Conservation (phyloP, 2,329 filamentous ascomycete genomes). For the Penicillium decumbens region DNA sequence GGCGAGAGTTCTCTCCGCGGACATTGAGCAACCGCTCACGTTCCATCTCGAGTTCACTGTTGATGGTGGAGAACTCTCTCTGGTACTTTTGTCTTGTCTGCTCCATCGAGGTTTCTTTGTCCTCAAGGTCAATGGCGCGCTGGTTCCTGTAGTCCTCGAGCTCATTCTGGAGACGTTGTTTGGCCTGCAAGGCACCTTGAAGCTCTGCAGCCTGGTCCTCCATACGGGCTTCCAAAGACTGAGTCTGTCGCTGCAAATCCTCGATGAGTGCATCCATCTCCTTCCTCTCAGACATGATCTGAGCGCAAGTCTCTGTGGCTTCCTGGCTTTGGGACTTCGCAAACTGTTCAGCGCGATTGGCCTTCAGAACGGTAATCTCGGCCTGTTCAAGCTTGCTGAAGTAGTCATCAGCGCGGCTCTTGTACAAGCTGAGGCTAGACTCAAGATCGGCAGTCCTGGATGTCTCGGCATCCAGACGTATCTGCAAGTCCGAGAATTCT, state of each 20-base stretch:
- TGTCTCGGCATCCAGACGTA: slow-evolving; percentile 81
- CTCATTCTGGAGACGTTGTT: slow-evolving; percentile 93
- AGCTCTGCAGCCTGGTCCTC: slow-evolving; percentile 90
- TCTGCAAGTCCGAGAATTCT: slow-evolving; percentile 90
- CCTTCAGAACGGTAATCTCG: slow-evolving; percentile 91
- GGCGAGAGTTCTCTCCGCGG: slow-evolving; percentile 73
- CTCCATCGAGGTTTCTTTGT: slow-evolving; percentile 93
- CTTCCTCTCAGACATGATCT: slow-evolving; percentile 86
- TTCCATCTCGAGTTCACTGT: slow-evolving; percentile 87
- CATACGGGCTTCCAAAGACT: slow-evolving; percentile 82
- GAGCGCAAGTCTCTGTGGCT: slow-evolving; percentile 83
- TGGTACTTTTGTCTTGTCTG: slow-evolving; percentile 98
- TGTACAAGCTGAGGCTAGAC: slow-evolving; percentile 82
- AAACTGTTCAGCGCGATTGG: slow-evolving; percentile 85
- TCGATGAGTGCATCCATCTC: slow-evolving; percentile 84
- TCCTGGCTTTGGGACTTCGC: slow-evolving; percentile 85
- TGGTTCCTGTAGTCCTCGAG: slow-evolving; percentile 96
- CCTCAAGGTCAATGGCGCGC: slow-evolving; percentile 91
- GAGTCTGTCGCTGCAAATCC: slow-evolving; percentile 82
- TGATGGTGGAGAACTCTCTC: slow-evolving; percentile 80
- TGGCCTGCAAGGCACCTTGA: slow-evolving; percentile 76
- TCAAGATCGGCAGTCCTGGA: slow-evolving; percentile 80
- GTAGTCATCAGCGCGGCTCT: slow-evolving; percentile 88
- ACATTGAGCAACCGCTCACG: slow-evolving; percentile 84
- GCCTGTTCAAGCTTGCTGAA: slow-evolving; percentile 96